These are phyloP conservation scores for Toxicodendron radicans DNA, from an alignment of 345 rosid genomes.

Conservation along the genomic window DNA sequence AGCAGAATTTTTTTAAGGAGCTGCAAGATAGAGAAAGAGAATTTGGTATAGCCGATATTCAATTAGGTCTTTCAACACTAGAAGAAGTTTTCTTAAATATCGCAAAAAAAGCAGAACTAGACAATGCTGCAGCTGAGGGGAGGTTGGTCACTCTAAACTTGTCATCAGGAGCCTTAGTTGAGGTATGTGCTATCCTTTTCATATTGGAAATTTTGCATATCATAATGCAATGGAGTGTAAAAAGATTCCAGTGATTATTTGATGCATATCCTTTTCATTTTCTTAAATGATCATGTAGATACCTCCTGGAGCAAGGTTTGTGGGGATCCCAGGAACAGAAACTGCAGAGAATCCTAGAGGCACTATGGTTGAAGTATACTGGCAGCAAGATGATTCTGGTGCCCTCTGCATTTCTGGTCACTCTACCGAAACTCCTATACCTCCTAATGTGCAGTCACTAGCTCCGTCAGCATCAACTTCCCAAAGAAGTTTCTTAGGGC, in stretches of 20 bases:
- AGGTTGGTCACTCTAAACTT: constrained; percentile 59
- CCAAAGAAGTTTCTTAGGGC: constrained; percentile 30
- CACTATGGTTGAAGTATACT: constrained; percentile 86
- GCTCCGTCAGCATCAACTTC: constrained; percentile 31
- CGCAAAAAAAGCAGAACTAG: constrained; percentile 91
- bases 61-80: constrained; percentile 87
- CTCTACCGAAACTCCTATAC: constrained; percentile 68
- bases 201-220: background rate
- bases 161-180: constrained; percentile 62
- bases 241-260: background rate
- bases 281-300: constrained; percentile 44
- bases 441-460: constrained; percentile 37
- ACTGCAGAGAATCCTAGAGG: constrained; percentile 63
- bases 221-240: background rate
- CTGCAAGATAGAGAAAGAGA: constrained; percentile 66
- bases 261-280: background rate
- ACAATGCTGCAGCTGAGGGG: constrained; percentile 80
- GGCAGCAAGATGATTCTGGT: constrained; percentile 90
- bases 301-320: constrained; percentile 78
- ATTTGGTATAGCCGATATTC: constrained; percentile 77
- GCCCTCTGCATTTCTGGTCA: constrained; percentile 81
- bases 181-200: constrained; percentile 37
- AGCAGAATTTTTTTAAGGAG: constrained; percentile 64
- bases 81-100: constrained; percentile 96
- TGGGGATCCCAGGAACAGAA: constrained; percentile 73